Evolutionary conservation across 768 basidiomycete genomes (phyloP).

Genomic region (Pleurotus ostreatus): DNA sequence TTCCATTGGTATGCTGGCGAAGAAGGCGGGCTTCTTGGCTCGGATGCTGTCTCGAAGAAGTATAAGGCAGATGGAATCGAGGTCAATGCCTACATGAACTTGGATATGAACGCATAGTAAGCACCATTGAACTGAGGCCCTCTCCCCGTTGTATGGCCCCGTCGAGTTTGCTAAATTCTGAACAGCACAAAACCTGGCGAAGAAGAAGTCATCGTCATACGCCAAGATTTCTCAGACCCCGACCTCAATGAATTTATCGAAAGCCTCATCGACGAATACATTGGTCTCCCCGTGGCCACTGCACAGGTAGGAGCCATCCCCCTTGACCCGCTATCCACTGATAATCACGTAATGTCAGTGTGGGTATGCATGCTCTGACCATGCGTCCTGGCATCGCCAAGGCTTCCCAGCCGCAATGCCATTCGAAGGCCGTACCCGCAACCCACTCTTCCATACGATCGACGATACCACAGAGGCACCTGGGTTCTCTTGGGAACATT

Average conservation of each 20-base stretch:
- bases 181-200: neutral
- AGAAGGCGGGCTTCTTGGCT: neutral
- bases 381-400: neutral
- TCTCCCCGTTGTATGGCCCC: too few relatives aligned
- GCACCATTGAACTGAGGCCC: neutral
- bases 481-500: constrained; percentile 3
- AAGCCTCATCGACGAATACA: neutral
- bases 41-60: neutral
- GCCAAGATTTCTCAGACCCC: neutral
- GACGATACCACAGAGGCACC: neutral
- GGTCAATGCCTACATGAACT: neutral
- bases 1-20: neutral
- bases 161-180: neutral
- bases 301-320: neutral
- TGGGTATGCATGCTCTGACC: constrained; percentile 3
- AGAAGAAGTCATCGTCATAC: neutral
- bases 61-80: constrained; percentile 1
- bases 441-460: neutral
- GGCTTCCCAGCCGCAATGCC: constrained; percentile 1
- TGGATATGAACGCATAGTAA: constrained; percentile 6
- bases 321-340: neutral
- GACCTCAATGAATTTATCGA: neutral
- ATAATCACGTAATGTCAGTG: neutral
- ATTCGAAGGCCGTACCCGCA: neutral
- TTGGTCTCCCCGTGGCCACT: neutral